Evolutionary conservation across 495 filamentous ascomycete genomes (phyloP), one percentile per base, ranked within the genome.

Genomic region (Penicillium subrubescens): DNA sequence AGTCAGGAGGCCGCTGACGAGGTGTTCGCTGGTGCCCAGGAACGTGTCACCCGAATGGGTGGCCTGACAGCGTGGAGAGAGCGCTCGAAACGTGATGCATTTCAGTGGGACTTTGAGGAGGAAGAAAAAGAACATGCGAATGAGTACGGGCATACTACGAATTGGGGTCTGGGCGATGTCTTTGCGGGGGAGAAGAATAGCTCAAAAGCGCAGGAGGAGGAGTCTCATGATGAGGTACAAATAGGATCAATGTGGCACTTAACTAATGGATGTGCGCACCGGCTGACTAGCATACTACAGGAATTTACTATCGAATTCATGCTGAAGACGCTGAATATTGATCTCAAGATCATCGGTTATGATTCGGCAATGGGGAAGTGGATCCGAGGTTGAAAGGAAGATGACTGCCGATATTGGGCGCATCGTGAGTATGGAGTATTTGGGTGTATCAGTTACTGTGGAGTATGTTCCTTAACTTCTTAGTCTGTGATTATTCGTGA

Each of bases 281-380:
- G 29, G 12, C 33, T 59, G 60, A 59, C 59, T 54, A 37, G 55
- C 29, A 2, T 57, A 29, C 44, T 23, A 8, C 48, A 86, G 84
- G 82, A 81, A 11, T 91, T 91, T 68, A 90, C 88, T 5, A 90
- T 92, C 87, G 86, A 83, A 43, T 85, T 85, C 81, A 91, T 92
- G 89, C 79, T 92, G 5, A 83, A 82, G 65, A 87, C 79, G 48
- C 75, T 92, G 23, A 87, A 90, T 68, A 85, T 92, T 65, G 88
- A 90, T 51, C 75, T 85, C 23, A 76, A 80, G 33, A 60, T 84
- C 3, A 89, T 92, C 65, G 89, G 89, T 2, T 91, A 84, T 68
- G 87, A 92, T 71, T 74, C 75, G 39, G 67, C 65, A 5, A 65
- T 69, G 46, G 83, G 88, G 69, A 75, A 76, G 65, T 91, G 89